Evolutionary conservation across 495 filamentous ascomycete genomes (phyloP), one percentile per base, ranked within the genome.

Genomic region (Penicillium antarcticum): DNA sequence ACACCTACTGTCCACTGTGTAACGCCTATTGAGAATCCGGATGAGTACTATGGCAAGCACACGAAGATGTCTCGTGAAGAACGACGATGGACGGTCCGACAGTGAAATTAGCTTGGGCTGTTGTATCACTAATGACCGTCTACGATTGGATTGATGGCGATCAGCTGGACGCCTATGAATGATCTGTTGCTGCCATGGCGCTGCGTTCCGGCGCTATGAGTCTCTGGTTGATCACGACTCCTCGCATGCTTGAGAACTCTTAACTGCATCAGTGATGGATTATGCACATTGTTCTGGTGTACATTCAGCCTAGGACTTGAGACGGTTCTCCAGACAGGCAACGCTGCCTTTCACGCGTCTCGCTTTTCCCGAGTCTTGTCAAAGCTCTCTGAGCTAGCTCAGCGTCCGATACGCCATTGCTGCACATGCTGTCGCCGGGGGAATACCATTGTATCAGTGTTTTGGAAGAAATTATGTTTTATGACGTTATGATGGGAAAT

Each of bases 1-100:
- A 70, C 72, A 5, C 76, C 78, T 5, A 75, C 70, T 19, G 70
- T 81, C 19, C 62, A 79, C 58, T 79, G 74, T 39, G 71, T 81
- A 51, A 79, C 74, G 5, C 76, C 76, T 0, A 77, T 81, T 57
- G 73, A 75, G 59, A 73, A 74, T 16, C 69, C 72, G 18, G 76
- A 79, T 17, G 78, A 80, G 43, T 80, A 79, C 55, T 78, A 80
- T 40, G 78, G 78, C 47, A 70, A 60, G 21, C 74, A 80, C 53
- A 69, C 64, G 31, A 80, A 77, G 63, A 64, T 80, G 54, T 65
- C 70, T 36, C 68, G 67, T 23, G 77, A 80, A 29, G 77, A 80
- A 53, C 63, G 75, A 47, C 68, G 77, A 46, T 80, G 77, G 77
- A 60, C 50, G 9, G 66, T 68, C 10, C 58, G 69, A 19, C 61